Evolutionary conservation across 2,329 filamentous ascomycete species (phyloP).

Genomic region (Colletotrichum noveboracense): DNA sequence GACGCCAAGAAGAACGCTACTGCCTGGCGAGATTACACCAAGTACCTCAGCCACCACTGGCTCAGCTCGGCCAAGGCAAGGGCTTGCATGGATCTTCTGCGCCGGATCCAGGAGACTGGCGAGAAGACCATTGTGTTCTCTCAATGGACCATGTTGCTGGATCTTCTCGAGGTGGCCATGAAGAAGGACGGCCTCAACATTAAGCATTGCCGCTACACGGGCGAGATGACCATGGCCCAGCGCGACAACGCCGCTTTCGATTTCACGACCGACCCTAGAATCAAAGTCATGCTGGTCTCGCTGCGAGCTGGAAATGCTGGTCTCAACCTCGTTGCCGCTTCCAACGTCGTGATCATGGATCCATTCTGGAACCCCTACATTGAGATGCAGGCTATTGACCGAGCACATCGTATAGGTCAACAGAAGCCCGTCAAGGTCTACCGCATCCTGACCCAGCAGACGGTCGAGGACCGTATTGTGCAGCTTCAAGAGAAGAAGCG

Average conservation of each 20-base stretch:
- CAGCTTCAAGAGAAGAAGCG: conserved; percentile 80
- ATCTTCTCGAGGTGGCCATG: conserved; percentile 78
- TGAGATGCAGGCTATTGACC: conserved; percentile 90
- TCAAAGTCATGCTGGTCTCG: conserved; percentile 77
- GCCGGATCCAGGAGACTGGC: conserved; percentile 48
- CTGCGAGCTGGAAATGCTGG: conserved; percentile 85
- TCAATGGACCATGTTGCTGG: conserved; percentile 80
- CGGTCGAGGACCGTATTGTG: conserved; percentile 88
- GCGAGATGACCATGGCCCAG: conserved; percentile 70
- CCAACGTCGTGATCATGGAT: conserved; percentile 87
- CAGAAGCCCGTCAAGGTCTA: conserved; percentile 76
- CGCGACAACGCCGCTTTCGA: conserved; percentile 71
- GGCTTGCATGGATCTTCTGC: conserved; percentile 70
- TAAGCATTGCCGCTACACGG: conserved; percentile 75
- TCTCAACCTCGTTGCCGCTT: conserved; percentile 83
- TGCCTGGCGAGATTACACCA: conserved; percentile 74
- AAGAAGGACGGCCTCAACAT: conserved; percentile 53
- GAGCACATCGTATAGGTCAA: conserved; percentile 89
- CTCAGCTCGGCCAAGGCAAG: conserved; percentile 77
- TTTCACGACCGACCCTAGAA: conserved; percentile 64
- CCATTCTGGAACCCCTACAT: conserved; percentile 96
- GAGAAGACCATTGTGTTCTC: conserved; percentile 86
- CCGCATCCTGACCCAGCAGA: conserved; percentile 75
- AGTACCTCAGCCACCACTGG: conserved; percentile 72
- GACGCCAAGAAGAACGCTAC: conserved; percentile 46